These are phyloP conservation scores for Fusarium solani-melongenae DNA, from an alignment of 2,329 filamentous ascomycete species.

Conservation along the genomic window DNA sequence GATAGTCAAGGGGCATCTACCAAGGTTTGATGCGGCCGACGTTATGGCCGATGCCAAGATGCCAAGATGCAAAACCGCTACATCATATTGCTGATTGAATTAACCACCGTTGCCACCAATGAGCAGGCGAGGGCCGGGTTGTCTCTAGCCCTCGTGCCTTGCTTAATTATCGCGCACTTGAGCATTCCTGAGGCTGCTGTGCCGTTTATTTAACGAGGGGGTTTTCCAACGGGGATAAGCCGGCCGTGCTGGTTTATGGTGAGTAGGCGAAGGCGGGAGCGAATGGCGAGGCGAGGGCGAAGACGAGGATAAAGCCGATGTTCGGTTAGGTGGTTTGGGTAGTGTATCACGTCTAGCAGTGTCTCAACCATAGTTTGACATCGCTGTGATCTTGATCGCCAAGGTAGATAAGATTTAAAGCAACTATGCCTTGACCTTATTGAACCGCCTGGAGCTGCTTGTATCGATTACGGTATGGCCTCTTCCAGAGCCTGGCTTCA, in stretches of 20 bases:
- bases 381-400: background rate
- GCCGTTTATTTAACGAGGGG: background rate
- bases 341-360: background rate
- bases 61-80: background rate
- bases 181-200: background rate
- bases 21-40: background rate
- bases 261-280: background rate
- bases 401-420: background rate
- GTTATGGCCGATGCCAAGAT: background rate
- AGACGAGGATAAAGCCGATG: background rate
- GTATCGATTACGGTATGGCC: no score
- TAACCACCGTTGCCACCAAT: background rate
- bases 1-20: background rate
- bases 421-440: no score
- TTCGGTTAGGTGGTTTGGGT: background rate
- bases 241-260: background rate
- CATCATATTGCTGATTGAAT: background rate
- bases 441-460: no score
- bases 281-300: background rate
- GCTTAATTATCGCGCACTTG: background rate
- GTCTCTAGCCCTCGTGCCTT: background rate
- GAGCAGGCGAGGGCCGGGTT: background rate
- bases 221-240: background rate
- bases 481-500: no score
- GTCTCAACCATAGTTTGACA: background rate